Evolutionary conservation across 2,329 filamentous ascomycete genomes (phyloP).

Genomic region (Penicillium glabrum): DNA sequence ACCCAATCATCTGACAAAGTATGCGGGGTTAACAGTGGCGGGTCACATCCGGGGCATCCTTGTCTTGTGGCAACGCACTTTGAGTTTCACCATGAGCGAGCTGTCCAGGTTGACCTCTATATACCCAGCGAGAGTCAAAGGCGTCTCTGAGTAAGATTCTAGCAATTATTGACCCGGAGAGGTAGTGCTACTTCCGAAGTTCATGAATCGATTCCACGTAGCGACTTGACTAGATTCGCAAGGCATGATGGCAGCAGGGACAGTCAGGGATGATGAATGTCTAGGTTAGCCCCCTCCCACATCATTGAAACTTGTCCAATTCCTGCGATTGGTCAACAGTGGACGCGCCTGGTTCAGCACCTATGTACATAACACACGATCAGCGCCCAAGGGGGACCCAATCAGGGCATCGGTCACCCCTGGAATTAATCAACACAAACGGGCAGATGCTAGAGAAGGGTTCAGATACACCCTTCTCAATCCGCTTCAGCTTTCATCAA

Average conservation of each 20-base stretch:
- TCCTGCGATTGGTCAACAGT: not conserved
- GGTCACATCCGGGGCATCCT: constrained; percentile 22
- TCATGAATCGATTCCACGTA: no score
- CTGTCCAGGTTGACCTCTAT: not conserved
- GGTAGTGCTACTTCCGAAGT: no score
- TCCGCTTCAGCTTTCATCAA: no score
- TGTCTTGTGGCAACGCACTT: not conserved
- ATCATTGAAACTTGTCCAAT: not conserved
- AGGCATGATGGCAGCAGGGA: not conserved
- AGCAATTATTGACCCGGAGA: not conserved
- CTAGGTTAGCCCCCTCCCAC: not conserved
- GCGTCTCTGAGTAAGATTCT: not conserved
- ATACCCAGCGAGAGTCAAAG: not conserved
- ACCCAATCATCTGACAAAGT: constrained; percentile 20
- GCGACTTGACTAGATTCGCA: not conserved
- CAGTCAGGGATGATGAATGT: not conserved
- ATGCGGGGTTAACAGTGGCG: constrained; percentile 28
- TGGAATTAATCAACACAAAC: no score
- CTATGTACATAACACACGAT: not conserved
- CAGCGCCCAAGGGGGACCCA: not conserved
- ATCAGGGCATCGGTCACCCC: not conserved
- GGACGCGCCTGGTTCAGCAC: not conserved
- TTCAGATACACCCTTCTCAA: no score
- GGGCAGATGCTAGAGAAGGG: not conserved
- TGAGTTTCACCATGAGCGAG: not conserved